These are phyloP conservation scores for Lactifluus piperatus DNA, from an alignment of 768 basidiomycete species.

Conservation along the genomic window DNA sequence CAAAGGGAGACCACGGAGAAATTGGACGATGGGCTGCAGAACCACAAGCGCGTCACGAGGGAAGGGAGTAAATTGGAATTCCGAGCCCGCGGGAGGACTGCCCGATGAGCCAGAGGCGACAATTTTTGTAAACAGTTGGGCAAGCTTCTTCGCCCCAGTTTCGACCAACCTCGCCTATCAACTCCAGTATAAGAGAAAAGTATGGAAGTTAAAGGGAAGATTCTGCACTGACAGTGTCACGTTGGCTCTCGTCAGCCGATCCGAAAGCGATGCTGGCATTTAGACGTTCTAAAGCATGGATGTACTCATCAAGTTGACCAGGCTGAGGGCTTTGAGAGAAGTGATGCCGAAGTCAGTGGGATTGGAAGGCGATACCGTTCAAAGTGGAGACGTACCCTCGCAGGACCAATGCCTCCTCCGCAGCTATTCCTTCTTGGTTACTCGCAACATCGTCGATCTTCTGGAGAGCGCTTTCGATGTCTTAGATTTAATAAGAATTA, in stretches of 20 bases:
- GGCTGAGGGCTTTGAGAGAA: constrained; percentile 52
- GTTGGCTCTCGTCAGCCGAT: constrained; percentile 44
- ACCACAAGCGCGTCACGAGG: constrained; percentile 42
- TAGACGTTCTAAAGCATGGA: constrained; percentile 63
- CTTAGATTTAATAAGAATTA: constrained; percentile 29
- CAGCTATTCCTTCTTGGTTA: constrained; percentile 64
- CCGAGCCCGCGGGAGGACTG: constrained; percentile 51
- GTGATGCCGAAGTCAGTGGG: neutral
- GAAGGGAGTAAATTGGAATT: constrained; percentile 47
- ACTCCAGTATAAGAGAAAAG: neutral
- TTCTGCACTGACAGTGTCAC: constrained; percentile 35
- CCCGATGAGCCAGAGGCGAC: constrained; percentile 84
- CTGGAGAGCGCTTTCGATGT: constrained; percentile 69
- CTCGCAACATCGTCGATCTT: constrained; percentile 76
- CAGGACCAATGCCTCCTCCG: constrained; percentile 70
- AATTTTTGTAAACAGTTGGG: constrained; percentile 76
- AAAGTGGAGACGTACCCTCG: constrained; percentile 48
- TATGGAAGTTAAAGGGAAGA: neutral
- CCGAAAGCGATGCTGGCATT: constrained; percentile 78
- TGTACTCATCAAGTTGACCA: constrained; percentile 55
- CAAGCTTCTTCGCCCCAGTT: constrained; percentile 75
- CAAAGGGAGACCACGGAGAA: constrained; percentile 63
- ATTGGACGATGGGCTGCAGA: constrained; percentile 55
- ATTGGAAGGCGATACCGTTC: too few relatives aligned
- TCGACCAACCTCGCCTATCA: constrained; percentile 62